These are phyloP conservation scores for Candida coquimbonensis DNA, from an alignment of 805 yeast genomes.

Conservation along the genomic window DNA sequence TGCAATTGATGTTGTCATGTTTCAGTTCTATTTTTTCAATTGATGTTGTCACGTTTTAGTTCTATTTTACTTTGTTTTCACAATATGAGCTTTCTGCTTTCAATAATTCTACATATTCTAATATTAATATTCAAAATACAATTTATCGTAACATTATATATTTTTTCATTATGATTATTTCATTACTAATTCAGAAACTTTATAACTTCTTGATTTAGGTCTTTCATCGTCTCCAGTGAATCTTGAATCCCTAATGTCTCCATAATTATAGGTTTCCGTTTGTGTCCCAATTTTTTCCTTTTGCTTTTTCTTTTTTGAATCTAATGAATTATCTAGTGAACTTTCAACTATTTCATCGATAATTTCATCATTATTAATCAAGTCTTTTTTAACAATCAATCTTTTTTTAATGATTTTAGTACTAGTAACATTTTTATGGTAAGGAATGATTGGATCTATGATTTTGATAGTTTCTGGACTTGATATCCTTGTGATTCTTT, in stretches of 20 bases:
- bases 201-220: not conserved
- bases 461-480: not conserved
- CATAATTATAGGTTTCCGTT: constrained; percentile 15
- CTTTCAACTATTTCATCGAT: not conserved
- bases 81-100: too few relatives aligned
- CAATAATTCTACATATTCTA: too few relatives aligned
- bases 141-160: too few relatives aligned
- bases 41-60: too few relatives aligned
- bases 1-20: too few relatives aligned
- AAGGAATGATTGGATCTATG: not conserved
- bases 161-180: not conserved
- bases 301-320: not conserved
- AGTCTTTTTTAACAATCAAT: not conserved
- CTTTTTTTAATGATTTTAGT: not conserved
- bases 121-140: too few relatives aligned
- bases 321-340: not conserved
- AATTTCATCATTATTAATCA: not conserved
- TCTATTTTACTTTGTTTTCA: too few relatives aligned
- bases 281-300: constrained; percentile 6
- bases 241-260: too few relatives aligned
- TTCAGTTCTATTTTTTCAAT: too few relatives aligned
- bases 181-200: constrained; percentile 6
- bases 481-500: not conserved
- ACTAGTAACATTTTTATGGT: too few relatives aligned
- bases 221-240: too few relatives aligned